These are phyloP conservation scores for Trypanosoma scelopori DNA, from an alignment of 208 protist genomes.

Conservation along the genomic window DNA sequence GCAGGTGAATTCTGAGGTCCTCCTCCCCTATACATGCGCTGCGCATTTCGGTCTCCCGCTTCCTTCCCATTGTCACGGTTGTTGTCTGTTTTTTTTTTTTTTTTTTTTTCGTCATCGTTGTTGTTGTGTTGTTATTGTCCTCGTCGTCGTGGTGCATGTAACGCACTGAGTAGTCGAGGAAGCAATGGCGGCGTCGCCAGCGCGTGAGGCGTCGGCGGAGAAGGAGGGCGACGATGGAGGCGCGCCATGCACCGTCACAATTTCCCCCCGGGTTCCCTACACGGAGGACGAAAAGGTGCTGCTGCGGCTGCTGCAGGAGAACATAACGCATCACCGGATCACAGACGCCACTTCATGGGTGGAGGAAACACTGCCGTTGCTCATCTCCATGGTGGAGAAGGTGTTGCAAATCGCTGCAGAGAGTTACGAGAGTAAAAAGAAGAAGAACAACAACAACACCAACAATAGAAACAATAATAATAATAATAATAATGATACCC, in stretches of 20 bases:
- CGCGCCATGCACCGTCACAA: no score
- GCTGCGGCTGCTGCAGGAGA: not conserved
- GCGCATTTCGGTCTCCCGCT: no score
- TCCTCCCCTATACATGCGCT: no score
- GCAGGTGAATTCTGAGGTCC: no score
- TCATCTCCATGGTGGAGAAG: conserved; percentile 45
- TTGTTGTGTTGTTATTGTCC: no score
- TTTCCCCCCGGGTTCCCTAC: conserved; percentile 22
- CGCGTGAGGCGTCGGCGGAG: not conserved
- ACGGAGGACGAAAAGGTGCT: conserved; percentile 39
- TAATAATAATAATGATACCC: conserved; percentile 6
- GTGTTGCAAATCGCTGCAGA: conserved; percentile 46
- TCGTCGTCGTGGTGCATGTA: no score
- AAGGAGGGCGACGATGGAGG: conserved; percentile 10
- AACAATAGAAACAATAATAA: not conserved
- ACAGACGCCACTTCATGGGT: conserved; percentile 6
- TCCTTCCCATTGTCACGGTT: no score
- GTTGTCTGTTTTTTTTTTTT: conserved; percentile 4
- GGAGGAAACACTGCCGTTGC: conserved; percentile 19
- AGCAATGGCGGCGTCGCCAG: no score
- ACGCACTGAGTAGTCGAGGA: no score
- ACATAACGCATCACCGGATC: not conserved
- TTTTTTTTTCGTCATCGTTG: not conserved
- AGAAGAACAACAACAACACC: not conserved
- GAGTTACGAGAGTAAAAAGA: conserved; percentile 26